phyloP scores from a whole-genome alignment of 495 filamentous ascomycete genomes.

The Neurospora sp. region DNA sequence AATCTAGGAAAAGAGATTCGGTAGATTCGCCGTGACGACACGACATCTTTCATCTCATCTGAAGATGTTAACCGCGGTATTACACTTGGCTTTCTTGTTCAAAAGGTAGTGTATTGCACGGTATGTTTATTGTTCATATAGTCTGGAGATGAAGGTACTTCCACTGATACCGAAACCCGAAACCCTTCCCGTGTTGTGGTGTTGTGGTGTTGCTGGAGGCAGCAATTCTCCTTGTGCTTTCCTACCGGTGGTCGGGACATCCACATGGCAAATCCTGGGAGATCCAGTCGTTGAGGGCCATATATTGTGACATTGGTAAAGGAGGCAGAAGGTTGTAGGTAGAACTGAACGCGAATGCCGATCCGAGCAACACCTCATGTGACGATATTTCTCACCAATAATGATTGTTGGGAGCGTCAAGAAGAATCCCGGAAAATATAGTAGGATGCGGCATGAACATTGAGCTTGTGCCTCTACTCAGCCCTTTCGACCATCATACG shows the following conservation, averaged over 20 bases:
- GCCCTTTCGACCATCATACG: background rate
- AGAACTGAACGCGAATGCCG: background rate
- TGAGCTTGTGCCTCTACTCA: background rate
- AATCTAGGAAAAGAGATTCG: background rate
- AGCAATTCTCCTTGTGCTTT: background rate
- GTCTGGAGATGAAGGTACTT: background rate
- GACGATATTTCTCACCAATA: background rate
- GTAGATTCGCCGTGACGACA: background rate
- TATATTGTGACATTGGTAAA: background rate
- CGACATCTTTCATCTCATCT: background rate
- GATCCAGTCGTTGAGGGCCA: background rate
- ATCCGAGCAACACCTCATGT: background rate
- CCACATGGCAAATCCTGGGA: background rate
- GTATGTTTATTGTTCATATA: background rate
- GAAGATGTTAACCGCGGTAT: background rate
- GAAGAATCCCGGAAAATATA: background rate
- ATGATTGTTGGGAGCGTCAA: background rate
- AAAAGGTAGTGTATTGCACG: background rate
- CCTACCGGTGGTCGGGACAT: background rate
- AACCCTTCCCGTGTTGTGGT: background rate
- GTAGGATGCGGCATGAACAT: background rate
- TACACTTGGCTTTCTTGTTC: background rate
- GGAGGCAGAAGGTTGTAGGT: background rate
- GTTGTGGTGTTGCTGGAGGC: background rate
- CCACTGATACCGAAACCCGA: background rate